Base-by-base conservation (phyloP, 2,329 filamentous ascomycete genomes). In the Sporothrix brunneoviolacea region DNA sequence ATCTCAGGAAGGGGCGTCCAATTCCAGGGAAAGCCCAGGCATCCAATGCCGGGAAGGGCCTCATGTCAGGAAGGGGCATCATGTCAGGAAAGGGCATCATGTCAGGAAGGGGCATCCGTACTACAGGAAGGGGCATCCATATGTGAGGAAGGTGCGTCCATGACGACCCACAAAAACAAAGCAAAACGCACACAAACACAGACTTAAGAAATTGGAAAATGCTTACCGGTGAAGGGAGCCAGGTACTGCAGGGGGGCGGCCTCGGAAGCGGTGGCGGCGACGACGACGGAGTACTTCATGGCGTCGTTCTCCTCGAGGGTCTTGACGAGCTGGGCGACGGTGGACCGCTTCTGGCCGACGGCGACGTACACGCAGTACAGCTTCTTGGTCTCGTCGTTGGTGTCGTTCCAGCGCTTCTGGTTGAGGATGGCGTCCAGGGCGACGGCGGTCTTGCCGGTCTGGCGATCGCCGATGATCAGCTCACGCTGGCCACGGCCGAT, bases 401-500 rank as follows among this genome's bases (percentile, higher is more conserved):
- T 66, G 70, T 74, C 78, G 84, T 98, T 98, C 91, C 91, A 97
- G 69, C 91, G 83, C 84, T 93, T 94, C 82, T 98, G 93, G 86
- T 98, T 98, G 58, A 98, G 85, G 64, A 98, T 97, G 72, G 91
- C 84, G 72, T 98, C 93, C 57, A 98, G 88, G 67, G 86, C 91
- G 70, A 98, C 91, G 66, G 93, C 93, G 69, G 93, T 98, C 87
- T 98, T 98, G 75, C 93, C 93, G 65, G 93, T 98, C 79, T 98
- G 93, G 90, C 93, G 93, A 72, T 98, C 93, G 80, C 93, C 93
- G 75, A 98, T 98, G 74, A 98, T 97, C 83, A 98, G 79, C 81
- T 98, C 93, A 91, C 93, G 93, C 83, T 98, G 93, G 69, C 93
- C 93, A 91, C 93, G 93, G 72, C 93, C 93, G 66, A 98, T 96